Evolutionary conservation across 2,329 filamentous ascomycete genomes (phyloP), one percentile per base, ranked within the genome.

Genomic region (Cyphellophora attinorum): DNA sequence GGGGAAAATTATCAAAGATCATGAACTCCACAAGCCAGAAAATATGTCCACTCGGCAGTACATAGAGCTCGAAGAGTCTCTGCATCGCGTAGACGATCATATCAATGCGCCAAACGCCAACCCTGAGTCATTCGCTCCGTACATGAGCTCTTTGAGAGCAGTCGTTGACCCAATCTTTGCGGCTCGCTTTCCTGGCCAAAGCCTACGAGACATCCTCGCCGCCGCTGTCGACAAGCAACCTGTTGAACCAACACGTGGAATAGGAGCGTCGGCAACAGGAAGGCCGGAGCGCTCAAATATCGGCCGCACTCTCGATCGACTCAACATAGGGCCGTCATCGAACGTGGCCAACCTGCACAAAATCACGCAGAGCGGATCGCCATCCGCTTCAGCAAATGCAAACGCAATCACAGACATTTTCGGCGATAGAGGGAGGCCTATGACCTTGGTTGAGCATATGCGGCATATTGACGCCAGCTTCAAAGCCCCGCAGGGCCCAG

Each of bases 131-230:
- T 31, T 31, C 29, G n/a, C 6, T 16, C 29, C 29, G 6, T n/a
- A 18, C 6, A 14, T 31, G 15, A 19, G 19, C 15, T 31, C 29
- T 5, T 19, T 31, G 5, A 17, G 19, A 18, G 18, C 12, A 12
- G 29, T 18, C 15, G 19, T 31, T 12, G 13, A 31, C 13, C 29
- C 8, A 55, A 60, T 42, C 40, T 58, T 27, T 40, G 47, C 1
- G 14, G 35, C 31, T 51, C 57, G 18, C 38, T 59, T 36, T 48
- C 53, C 11, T 38, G 33, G 14, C 11, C 17, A 14, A 19, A 18
- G 19, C 19, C 8, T 31, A 8, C 15, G 13, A 18, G 13, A 16
- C 3, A 11, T 31, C 8, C 15, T 16, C 18, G 18, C 27, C 15
- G 17, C 13, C 10, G 29, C 14, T 11, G 19, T 21, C 3, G 29